These are phyloP conservation scores for Mallotus nudiflorus DNA, from an alignment of 345 rosid genomes.

Conservation along the genomic window DNA sequence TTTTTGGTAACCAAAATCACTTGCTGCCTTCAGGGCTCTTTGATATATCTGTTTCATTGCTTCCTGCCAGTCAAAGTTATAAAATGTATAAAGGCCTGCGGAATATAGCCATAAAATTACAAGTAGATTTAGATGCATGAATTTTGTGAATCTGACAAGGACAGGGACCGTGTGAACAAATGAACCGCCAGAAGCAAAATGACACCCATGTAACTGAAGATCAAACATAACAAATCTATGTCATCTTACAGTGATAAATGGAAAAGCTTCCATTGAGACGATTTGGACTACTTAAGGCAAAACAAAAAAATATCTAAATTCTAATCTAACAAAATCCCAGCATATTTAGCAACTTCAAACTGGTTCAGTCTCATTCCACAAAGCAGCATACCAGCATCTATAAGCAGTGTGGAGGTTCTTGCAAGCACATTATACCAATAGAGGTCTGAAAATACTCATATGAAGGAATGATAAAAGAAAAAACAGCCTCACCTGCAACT, in stretches of 20 bases:
- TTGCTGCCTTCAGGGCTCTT: slow-evolving; percentile 87
- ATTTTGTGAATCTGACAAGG: not conserved
- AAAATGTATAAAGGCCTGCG: slow-evolving; percentile 6
- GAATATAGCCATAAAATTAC: not conserved
- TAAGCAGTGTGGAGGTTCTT: not conserved
- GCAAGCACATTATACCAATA: not conserved
- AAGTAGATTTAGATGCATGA: not conserved
- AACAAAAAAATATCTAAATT: slow-evolving; percentile 1
- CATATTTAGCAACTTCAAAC: not conserved
- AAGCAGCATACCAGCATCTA: not conserved
- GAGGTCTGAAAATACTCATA: not conserved
- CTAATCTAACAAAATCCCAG: not conserved
- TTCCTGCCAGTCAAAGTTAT: slow-evolving; percentile 50
- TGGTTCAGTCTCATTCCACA: not conserved
- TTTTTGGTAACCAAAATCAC: slow-evolving; percentile 90
- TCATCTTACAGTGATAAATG: not conserved
- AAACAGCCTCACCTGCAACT: slow-evolving; percentile 62
- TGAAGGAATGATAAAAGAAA: not conserved
- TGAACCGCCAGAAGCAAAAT: slow-evolving; percentile 5
- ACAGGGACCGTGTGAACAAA: not conserved
- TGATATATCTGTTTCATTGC: slow-evolving; percentile 93
- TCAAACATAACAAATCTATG: not conserved
- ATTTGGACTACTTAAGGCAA: not conserved
- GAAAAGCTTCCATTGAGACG: not conserved
- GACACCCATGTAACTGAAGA: not conserved